Base-by-base conservation (phyloP, 2,329 filamentous ascomycete species). In the Ophiocordyceps camponoti-floridani region DNA sequence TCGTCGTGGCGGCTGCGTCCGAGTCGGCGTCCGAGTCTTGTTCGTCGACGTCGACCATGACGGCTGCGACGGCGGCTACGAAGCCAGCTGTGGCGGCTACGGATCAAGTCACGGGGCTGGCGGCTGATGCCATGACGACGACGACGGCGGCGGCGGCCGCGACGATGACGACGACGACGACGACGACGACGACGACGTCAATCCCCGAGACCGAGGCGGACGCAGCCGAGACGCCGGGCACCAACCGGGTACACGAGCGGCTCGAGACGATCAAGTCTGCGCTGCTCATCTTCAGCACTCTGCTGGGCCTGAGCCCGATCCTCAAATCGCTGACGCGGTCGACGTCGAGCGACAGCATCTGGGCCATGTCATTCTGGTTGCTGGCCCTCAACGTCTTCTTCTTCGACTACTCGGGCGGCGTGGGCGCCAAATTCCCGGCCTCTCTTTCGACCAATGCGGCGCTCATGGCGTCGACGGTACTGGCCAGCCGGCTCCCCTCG, bases 311-410 rank as follows among this genome's bases (percentile, higher is more conserved):
- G 4, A 94, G 85, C 40, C 91, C 91, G 0, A 96, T 98, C 50
- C 77, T 98, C 49, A 95, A 95, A 61, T 95, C 88, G 1, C 74
- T 98, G n/a, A 98, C 91, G 1, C 76, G 75, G 43, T 95, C 88
- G 5, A 96, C 89, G 4, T 89, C 85, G 8, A 83, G 77, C 46
- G 91, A 98, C 69, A 91, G 83, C 40, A 98, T 98, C 58, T 98
- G 91, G 91, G 86, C 91, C 47, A 83, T 98, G 68, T 91, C 85
- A 43, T 88, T 85, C 56, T 91, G 87, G 79, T 72, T 98, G 41
- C 76, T 98, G 49, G 76, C 84, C 54, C 89, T 95, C 63, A 98
- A 98, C 61, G 86, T 96, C 49, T 93, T 94, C 63, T 95, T 93
- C 60, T 96, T 95, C 57, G 91, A 98, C 68, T 98, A 98, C 61